phyloP scores from a whole-genome alignment of 1,284 basidiomycete species.

The Tylopilus sp. region DNA sequence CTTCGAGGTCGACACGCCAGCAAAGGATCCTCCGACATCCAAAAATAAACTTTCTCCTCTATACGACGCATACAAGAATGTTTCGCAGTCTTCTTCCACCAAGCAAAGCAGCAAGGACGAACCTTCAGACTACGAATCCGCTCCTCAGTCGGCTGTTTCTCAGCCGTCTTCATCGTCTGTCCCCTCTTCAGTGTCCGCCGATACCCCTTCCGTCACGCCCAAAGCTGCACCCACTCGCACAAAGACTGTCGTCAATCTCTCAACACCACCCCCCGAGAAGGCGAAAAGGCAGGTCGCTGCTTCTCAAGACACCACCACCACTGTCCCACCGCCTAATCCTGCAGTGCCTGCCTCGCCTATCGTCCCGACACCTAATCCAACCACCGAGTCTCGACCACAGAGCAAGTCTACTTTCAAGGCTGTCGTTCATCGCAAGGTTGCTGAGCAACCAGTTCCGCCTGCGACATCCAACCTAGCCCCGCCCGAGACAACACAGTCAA shows the following conservation, averaged over 20 bases:
- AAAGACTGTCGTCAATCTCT: not conserved
- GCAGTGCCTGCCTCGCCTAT: conserved; percentile 3
- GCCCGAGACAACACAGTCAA: conserved; percentile 13
- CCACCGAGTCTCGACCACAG: conserved; percentile 1
- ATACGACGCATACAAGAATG: conserved; percentile 1
- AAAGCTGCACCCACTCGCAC: not conserved
- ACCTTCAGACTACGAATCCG: conserved; percentile 16
- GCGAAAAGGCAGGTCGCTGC: not conserved
- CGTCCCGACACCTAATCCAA: conserved; percentile 1
- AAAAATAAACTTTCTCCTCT: not conserved
- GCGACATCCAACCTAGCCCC: conserved; percentile 14
- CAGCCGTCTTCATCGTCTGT: conserved; percentile 3
- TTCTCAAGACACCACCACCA: not conserved
- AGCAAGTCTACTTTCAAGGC: conserved; percentile 42
- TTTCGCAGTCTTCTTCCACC: conserved; percentile 2
- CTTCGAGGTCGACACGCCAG: not conserved
- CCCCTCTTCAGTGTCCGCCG: not conserved
- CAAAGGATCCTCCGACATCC: not conserved
- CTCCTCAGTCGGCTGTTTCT: conserved; percentile 15
- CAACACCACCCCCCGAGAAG: not conserved
- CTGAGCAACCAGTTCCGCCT: conserved; percentile 30
- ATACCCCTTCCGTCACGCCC: not conserved
- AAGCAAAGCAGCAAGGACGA: conserved; percentile 7
- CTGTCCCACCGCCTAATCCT: conserved; percentile 7
- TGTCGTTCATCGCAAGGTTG: conserved; percentile 51